Evolutionary conservation across 108 stramenopile species (phyloP).

Genomic region (Discostella pseudostelligera): DNA sequence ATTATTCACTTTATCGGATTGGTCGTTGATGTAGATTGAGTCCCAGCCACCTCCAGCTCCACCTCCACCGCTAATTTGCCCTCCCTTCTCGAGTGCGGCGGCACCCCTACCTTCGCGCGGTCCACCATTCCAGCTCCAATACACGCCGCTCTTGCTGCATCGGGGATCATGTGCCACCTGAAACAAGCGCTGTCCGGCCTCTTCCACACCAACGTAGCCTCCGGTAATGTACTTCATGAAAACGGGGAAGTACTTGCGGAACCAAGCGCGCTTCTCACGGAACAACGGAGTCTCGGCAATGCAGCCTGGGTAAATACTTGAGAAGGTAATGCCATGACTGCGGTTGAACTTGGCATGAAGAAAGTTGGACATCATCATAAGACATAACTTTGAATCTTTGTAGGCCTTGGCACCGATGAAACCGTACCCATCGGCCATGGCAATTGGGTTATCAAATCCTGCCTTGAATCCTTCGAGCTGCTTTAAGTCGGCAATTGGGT

Average conservation of each 20-base stretch:
- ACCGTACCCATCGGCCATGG: slow-evolving; percentile 89
- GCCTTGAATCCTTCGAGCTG: slow-evolving; percentile 84
- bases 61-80: slow-evolving; percentile 81
- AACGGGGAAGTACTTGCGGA: slow-evolving; percentile 77
- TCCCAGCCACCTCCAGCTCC: slow-evolving; percentile 88
- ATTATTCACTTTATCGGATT: slow-evolving; percentile 83
- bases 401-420: slow-evolving; percentile 92
- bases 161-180: slow-evolving; percentile 85
- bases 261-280: slow-evolving; percentile 96
- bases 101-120: slow-evolving; percentile 88
- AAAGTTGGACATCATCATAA: slow-evolving; percentile 89
- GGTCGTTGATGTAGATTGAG: slow-evolving; percentile 89
- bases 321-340: slow-evolving; percentile 88
- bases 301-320: slow-evolving; percentile 96
- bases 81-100: slow-evolving; percentile 84
- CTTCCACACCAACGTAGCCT: slow-evolving; percentile 84
- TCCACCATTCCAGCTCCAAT: slow-evolving; percentile 72
- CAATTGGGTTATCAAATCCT: slow-evolving; percentile 82
- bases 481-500: slow-evolving; percentile 88
- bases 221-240: slow-evolving; percentile 90
- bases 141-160: slow-evolving; percentile 76
- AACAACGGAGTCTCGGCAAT: slow-evolving; percentile 95
- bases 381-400: slow-evolving; percentile 87
- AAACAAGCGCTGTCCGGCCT: slow-evolving; percentile 86
- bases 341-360: slow-evolving; percentile 89